Conservation (phyloP, 257 asterid genomes). For the Ophiorrhiza pumila region DNA sequence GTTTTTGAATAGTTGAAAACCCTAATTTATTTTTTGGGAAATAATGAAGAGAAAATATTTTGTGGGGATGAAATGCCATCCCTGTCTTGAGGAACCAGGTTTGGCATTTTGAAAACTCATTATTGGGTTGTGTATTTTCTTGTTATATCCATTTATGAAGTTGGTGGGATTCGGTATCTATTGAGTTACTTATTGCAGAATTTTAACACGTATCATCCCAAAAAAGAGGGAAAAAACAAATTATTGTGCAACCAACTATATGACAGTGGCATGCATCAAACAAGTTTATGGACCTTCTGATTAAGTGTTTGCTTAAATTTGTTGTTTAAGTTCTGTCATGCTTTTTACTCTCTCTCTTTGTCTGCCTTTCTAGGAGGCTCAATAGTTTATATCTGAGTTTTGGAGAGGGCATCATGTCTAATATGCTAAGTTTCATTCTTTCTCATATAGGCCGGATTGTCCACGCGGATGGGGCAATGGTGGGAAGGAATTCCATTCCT, state of each 20-base stretch:
- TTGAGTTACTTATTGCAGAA: neutral
- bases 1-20: neutral
- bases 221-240: neutral
- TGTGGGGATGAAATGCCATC: neutral
- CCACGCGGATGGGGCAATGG: slow-evolving; percentile 83
- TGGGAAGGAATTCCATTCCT: slow-evolving; percentile 93
- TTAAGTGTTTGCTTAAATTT: neutral
- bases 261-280: neutral
- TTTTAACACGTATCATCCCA: neutral
- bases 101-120: neutral
- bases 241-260: neutral
- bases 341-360: neutral
- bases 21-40: neutral
- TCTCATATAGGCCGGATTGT: slow-evolving; percentile 66
- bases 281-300: neutral
- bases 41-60: no score
- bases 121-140: neutral
- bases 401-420: neutral
- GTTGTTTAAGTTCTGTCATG: neutral
- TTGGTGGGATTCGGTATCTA: neutral
- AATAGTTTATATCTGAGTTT: neutral
- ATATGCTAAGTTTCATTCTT: neutral
- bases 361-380: neutral
- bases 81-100: neutral
- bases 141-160: neutral